Conservation (phyloP, 257 asterid species). For the Jacaranda mimosifolia region DNA sequence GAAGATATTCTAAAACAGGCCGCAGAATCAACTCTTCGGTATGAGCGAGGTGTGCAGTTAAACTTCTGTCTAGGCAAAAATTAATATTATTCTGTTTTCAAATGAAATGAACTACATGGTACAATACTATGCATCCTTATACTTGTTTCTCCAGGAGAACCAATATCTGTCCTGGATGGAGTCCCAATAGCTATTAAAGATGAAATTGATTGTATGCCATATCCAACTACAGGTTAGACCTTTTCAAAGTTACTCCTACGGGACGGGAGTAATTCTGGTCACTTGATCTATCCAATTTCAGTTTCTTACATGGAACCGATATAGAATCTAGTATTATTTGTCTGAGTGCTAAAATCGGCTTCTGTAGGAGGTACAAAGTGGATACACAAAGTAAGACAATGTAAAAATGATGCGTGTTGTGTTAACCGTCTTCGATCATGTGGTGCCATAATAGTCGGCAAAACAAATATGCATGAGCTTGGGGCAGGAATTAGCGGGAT, state of each 20-base stretch:
- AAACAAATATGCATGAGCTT: slow-evolving; percentile 96
- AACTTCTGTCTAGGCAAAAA: neutral
- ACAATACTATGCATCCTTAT: neutral
- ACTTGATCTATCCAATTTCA: neutral
- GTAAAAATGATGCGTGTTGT: slow-evolving; percentile 74
- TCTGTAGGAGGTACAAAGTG: slow-evolving; percentile 88
- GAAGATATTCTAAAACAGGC: slow-evolving; percentile 82
- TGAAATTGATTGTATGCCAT: slow-evolving; percentile 90
- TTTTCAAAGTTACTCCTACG: neutral
- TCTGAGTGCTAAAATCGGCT: slow-evolving; percentile 3
- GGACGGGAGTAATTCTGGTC: neutral
- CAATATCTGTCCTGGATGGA: slow-evolving; percentile 84
- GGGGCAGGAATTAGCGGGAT: slow-evolving; percentile 97
- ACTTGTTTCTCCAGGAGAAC: slow-evolving; percentile 56
- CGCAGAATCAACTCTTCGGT: slow-evolving; percentile 68
- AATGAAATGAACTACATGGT: neutral
- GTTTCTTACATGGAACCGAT: neutral
- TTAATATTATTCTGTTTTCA: neutral
- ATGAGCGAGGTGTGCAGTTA: slow-evolving; percentile 58
- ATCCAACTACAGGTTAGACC: slow-evolving; percentile 84
- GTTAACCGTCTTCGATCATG: slow-evolving; percentile 77
- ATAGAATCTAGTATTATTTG: neutral
- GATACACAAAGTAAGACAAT: slow-evolving; percentile 75
- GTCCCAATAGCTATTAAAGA: slow-evolving; percentile 85
- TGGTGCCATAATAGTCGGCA: slow-evolving; percentile 89